Evolutionary conservation across 2,329 filamentous ascomycete genomes (phyloP).

Genomic region (Microsporum canis): DNA sequence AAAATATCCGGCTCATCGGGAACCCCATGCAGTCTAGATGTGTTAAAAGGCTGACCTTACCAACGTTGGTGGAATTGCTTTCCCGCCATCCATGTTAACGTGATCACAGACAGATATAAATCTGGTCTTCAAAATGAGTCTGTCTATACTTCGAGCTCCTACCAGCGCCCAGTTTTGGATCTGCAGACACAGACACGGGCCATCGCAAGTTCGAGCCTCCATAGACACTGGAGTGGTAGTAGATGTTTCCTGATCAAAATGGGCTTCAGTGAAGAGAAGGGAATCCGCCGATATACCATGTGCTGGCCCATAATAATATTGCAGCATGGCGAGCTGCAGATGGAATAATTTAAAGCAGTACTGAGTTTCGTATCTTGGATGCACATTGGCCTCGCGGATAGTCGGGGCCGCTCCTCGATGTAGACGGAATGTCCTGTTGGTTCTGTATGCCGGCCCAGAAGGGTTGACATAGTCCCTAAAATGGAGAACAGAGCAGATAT

Average conservation of each 20-base stretch:
- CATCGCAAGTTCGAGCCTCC: background rate
- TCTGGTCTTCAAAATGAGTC: background rate
- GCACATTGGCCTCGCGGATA: background rate
- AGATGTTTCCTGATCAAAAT: background rate
- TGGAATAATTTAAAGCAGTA: background rate
- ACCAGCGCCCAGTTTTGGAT: background rate
- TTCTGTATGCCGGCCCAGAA: background rate
- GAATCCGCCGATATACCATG: constrained; percentile 4
- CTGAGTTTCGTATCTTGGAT: background rate
- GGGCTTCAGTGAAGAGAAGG: background rate
- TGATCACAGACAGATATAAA: background rate
- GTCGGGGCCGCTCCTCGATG: no score
- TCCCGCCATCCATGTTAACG: background rate
- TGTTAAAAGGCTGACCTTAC: background rate
- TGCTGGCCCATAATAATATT: constrained; percentile 1
- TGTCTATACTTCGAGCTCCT: background rate
- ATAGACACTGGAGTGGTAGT: background rate
- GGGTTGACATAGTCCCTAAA: background rate
- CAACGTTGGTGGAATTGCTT: background rate
- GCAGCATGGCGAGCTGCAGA: constrained; percentile 2
- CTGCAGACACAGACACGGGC: background rate
- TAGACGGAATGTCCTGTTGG: background rate
- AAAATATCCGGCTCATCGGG: background rate
- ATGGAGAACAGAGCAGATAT: background rate
- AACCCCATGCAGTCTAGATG: background rate